Evolutionary conservation across 371 early-diverging fungal species (phyloP), one percentile per base, ranked within the genome.

Genomic region (Hamiltosporidium magnivora): DNA sequence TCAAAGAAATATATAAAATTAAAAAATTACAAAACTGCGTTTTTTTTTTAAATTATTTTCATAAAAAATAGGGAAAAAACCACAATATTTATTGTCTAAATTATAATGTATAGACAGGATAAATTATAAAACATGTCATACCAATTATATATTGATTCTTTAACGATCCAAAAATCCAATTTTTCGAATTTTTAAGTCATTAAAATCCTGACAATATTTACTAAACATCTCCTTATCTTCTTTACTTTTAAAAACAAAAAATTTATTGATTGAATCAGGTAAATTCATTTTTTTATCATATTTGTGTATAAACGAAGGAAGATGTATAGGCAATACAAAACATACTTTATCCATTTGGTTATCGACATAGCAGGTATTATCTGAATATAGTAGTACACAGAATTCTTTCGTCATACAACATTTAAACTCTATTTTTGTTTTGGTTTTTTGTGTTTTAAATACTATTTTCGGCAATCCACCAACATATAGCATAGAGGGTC

Each of bases 291-390:
- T 25, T 6, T 52, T 58, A 11, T 58, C 49, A 37, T 56, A 66
- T 6, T 14, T 40, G 0, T 37, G 44, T 36, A 75, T 64, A 69
- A 75, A 75, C 0, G 69, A 68, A 11, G 68, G 70, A 64, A 68
- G 71, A 46, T 75, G 64, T 8, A 66, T 63, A 52, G 75, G 75
- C 25, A 75, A 52, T 37, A 71, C 64, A 66, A 67, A 70, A 25
- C 71, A 64, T 3, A 70, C n/a, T 36, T 64, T 58, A 46, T 75
- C 49, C 36, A 41, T 14, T 3, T 40, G 38, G n/a, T 55, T 49
- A 4, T 64, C 54, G 58, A 53, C 44, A 9, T 70, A 1, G 1
- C 38, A 64, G 2, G 75, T 59, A 14, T 46, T 40, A 52, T 69
- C 49, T 14, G 64, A 43, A 64, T 61, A 75, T 36, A 75, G 41